These are phyloP conservation scores for Fusarium redolens DNA, from an alignment of 2,329 filamentous ascomycete species.

Conservation along the genomic window DNA sequence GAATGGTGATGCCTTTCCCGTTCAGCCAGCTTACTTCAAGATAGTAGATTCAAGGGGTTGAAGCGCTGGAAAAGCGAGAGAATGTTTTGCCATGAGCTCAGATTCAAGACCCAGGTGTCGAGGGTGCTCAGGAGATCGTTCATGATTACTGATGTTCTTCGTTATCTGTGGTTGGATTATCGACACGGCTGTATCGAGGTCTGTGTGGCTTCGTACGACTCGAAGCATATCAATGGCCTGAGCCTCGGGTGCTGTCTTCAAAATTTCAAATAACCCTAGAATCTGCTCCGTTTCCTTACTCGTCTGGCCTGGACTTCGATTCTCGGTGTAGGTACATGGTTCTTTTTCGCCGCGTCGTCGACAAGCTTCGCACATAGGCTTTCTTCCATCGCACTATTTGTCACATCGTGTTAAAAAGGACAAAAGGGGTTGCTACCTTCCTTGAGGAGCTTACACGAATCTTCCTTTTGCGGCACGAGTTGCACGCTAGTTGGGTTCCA, in stretches of 20 bases:
- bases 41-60: conserved; percentile 10
- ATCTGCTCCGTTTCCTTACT: conserved; percentile 23
- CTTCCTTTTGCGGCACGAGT: conserved; percentile 21
- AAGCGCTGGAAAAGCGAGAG: conserved; percentile 19
- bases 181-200: conserved; percentile 8
- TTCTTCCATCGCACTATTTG: conserved; percentile 8
- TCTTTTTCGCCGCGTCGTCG: conserved; percentile 10
- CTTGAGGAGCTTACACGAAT: conserved; percentile 9
- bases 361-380: conserved; percentile 16
- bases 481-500: conserved; percentile 14
- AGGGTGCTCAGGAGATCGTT: not conserved
- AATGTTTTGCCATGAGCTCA: conserved; percentile 30
- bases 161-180: conserved; percentile 7
- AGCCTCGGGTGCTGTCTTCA: conserved; percentile 8
- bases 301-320: not conserved
- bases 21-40: conserved; percentile 6
- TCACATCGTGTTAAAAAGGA: not conserved
- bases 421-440: too few relatives aligned
- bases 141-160: not conserved
- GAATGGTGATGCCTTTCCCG: not conserved
- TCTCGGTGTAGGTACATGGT: conserved; percentile 14
- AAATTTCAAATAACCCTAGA: conserved; percentile 5
- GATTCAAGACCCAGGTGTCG: conserved; percentile 14
- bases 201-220: conserved; percentile 9
- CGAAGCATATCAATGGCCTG: conserved; percentile 28